Evolutionary conservation across 192 early-diverging fungal species (phyloP), one percentile per base, ranked within the genome.

Genomic region (Endogone sp.): DNA sequence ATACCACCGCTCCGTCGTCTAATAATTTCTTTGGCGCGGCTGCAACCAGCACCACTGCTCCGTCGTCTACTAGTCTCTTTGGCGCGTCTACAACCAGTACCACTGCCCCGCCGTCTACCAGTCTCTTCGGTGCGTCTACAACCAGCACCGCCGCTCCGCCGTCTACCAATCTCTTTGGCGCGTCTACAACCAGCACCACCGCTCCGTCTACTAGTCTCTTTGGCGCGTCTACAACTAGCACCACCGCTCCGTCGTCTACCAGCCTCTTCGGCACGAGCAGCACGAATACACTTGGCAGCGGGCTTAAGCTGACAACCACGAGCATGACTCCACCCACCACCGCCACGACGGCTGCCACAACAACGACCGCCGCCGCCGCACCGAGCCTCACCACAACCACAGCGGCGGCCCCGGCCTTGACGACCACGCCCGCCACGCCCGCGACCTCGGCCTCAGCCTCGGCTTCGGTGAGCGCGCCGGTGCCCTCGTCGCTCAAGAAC

Each of bases 401-500:
- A 8, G 60, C 68, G 30, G 37, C 73, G 24, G 54, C 81, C 3
- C 68, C 80, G 1, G 63, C 81, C 21, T 69, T 75, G 57, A 82
- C 84, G 13, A 79, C 82, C 4, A 73, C 26, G 62, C 80, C 77
- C 65, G 67, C 58, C 31, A 72, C 28, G 31, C 67, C 82, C 29
- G 83, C 78, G 30, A 74, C 67, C 24, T 71, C 79, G 2, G 69
- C 63, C 16, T 70, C 83, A 8, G 26, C 73, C 9, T 10, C 65
- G 16, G 31, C 66, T 3, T 54, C 70, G 13, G 27, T 56, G 6
- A 56, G 60, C 27, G 63, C 63, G 9, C 74, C 84, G 3, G 79
- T 83, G 56, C 77, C 84, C 24, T 74, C 85, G 30, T 79, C 88
- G 29, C 70, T 96, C 71, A 89, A 94, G 71, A 90, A 88, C 64